Evolutionary conservation across 495 filamentous ascomycete genomes (phyloP).

Genomic region (Penicillium coffeae): DNA sequence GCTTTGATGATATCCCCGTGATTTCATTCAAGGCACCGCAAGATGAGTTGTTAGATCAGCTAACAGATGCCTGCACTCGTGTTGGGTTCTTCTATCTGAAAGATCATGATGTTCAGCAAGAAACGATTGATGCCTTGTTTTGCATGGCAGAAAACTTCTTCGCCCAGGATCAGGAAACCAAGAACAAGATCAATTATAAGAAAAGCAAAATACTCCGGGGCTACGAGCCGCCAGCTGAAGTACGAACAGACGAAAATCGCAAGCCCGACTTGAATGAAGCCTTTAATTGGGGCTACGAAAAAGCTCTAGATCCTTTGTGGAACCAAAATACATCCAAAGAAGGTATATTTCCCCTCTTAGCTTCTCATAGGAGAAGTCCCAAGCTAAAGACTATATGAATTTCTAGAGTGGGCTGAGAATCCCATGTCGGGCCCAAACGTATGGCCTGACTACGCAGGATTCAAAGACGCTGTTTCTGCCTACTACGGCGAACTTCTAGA

Average conservation of each 20-base stretch:
- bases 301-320: slow-evolving; percentile 28
- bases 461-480: slow-evolving; percentile 11
- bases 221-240: slow-evolving; percentile 28
- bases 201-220: slow-evolving; percentile 36
- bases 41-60: too few species aligned
- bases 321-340: too few species aligned
- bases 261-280: slow-evolving; percentile 25
- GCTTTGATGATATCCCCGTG: too few species aligned
- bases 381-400: too few species aligned
- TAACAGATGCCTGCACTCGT: slow-evolving; percentile 47
- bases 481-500: slow-evolving; percentile 29
- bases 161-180: slow-evolving; percentile 43
- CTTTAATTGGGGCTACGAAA: slow-evolving; percentile 41
- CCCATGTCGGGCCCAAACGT: slow-evolving; percentile 21
- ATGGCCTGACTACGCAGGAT: slow-evolving; percentile 23
- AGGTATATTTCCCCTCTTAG: too few species aligned
- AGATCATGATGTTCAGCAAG: slow-evolving; percentile 37
- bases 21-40: too few species aligned
- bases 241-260: slow-evolving; percentile 16
- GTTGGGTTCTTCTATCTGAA: slow-evolving; percentile 58
- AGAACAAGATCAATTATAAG: slow-evolving; percentile 36
- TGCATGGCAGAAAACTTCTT: slow-evolving; percentile 44
- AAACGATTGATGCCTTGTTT: slow-evolving; percentile 35
- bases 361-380: too few species aligned
- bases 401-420: slow-evolving; percentile 13